Base-by-base conservation (phyloP, 495 filamentous ascomycete species). In the Penicillium flavigenum region DNA sequence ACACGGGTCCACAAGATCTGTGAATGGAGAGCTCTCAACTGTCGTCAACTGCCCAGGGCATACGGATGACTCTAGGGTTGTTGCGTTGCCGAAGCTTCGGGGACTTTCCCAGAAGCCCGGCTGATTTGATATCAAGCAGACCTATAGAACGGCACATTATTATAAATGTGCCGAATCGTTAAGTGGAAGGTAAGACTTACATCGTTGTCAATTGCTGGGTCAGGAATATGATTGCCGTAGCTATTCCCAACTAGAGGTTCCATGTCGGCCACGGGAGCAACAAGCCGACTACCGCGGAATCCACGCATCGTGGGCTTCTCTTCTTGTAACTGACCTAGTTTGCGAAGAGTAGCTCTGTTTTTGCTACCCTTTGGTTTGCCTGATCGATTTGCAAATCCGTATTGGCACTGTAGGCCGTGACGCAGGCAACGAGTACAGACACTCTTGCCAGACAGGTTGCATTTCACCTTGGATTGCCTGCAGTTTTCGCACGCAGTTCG, bases 331-430 rank as follows among this genome's bases (percentile, higher is more conserved):
- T 76, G 71, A 6, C 74, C 76, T 22, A 79, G 39, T 42, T 76
- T 77, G 58, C 71, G 67, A 14, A 79, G 57, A 9, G 76, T 79
- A 1, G 76, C 72, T 47, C 74, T 66, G 53, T 79, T 79, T 50
- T 79, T 79, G 57, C 74, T 79, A 8, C 76, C 76, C 54, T 79
- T 79, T 17, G 76, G 76, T 54, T 79, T 79, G 8, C 76, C 76
- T 11, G 76, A 77, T 20, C 76, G 72, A 51, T 77, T 77, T 45
- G 76, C 76, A 56, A 74, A 71, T 31, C 76, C 70, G 52, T 79
- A 77, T 58, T 70, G 71, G 53, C 76, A 79, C 47, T 71, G 68
- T 45, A 77, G 57, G n/a, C 75, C 74, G 56, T 79, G 73, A 4
- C 75, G 75, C 31, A 73, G 66, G 60, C 76, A 79, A 16, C 76